phyloP scores from a whole-genome alignment of 2,329 filamentous ascomycete genomes.

The Neonectria neomacrospora region DNA sequence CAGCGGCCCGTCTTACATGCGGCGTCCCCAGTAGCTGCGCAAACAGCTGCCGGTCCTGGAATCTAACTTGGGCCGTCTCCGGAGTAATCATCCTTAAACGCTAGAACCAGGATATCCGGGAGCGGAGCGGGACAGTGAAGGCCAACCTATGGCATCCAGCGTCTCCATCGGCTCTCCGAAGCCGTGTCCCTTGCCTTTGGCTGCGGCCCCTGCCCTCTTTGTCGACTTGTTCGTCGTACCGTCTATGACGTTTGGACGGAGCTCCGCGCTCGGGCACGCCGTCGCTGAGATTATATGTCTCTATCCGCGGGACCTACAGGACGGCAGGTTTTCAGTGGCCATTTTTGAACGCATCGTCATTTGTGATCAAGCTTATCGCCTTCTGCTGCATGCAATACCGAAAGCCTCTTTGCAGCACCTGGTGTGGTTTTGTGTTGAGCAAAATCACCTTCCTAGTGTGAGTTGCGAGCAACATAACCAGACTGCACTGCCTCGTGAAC shows the following conservation, averaged over 20 bases:
- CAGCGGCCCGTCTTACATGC: slow-evolving; percentile 23
- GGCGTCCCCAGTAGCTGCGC: slow-evolving; percentile 7
- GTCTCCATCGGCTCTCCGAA: slow-evolving; percentile 1
- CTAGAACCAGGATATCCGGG: background rate
- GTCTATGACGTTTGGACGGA: background rate
- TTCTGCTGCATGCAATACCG: background rate
- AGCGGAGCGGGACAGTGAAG: background rate
- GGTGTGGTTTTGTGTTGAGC: background rate
- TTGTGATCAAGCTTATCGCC: background rate
- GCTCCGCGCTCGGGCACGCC: slow-evolving; percentile 8
- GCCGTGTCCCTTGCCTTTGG: background rate
- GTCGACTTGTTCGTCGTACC: background rate
- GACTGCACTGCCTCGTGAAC: slow-evolving; percentile 1
- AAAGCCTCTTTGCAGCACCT: background rate
- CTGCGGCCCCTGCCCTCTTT: background rate
- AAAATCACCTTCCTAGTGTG: background rate
- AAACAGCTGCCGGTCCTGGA: slow-evolving; percentile 14
- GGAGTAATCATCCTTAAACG: background rate
- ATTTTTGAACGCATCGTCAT: background rate
- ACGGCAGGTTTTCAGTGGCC: background rate
- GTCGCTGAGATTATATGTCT: slow-evolving; percentile 2
- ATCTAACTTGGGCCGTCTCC: background rate
- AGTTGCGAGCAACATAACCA: background rate
- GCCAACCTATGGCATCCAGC: background rate
- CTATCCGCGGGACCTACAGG: slow-evolving; percentile 10